A percentile compares a stretch with the other conserved stretches of the same genome.
These are phyloP conservation scores for Deinandra increscens DNA, from an alignment of 129 eudicot genomes.

Conservation along the genomic window DNA sequence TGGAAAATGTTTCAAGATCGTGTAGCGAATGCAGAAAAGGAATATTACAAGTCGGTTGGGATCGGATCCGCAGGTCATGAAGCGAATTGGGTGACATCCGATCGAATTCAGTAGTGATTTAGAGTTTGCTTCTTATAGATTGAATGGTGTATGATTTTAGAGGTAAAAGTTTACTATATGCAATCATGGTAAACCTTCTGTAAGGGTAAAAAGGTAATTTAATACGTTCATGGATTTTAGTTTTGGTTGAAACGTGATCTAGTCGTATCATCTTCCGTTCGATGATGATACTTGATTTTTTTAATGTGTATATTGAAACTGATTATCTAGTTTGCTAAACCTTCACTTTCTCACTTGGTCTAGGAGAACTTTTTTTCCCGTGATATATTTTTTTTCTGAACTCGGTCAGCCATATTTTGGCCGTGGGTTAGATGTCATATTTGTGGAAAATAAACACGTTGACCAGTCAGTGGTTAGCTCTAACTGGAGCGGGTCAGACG, in stretches of 20 bases:
- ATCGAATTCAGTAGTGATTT: slow-evolving; percentile 31
- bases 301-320: too few relatives aligned
- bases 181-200: slow-evolving; percentile 13
- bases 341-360: too few relatives aligned
- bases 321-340: too few relatives aligned
- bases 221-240: neutral
- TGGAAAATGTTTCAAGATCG: slow-evolving; percentile 70
- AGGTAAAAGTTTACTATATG: slow-evolving; percentile 7
- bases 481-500: too few relatives aligned
- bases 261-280: neutral
- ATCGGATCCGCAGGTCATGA: slow-evolving; percentile 39
- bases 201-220: slow-evolving; percentile 24
- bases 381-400: too few relatives aligned
- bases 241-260: neutral
- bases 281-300: neutral
- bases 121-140: slow-evolving; percentile 16
- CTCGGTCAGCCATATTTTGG: too few relatives aligned
- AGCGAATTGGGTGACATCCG: slow-evolving; percentile 33
- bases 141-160: slow-evolving; percentile 25
- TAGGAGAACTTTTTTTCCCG: too few relatives aligned
- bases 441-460: too few relatives aligned
- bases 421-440: too few relatives aligned
- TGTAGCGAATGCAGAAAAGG: slow-evolving; percentile 56
- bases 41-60: slow-evolving; percentile 47
- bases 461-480: too few relatives aligned